Evolutionary conservation across 495 filamentous ascomycete genomes (phyloP).

Genomic region (Beverwykella pulmonaria): DNA sequence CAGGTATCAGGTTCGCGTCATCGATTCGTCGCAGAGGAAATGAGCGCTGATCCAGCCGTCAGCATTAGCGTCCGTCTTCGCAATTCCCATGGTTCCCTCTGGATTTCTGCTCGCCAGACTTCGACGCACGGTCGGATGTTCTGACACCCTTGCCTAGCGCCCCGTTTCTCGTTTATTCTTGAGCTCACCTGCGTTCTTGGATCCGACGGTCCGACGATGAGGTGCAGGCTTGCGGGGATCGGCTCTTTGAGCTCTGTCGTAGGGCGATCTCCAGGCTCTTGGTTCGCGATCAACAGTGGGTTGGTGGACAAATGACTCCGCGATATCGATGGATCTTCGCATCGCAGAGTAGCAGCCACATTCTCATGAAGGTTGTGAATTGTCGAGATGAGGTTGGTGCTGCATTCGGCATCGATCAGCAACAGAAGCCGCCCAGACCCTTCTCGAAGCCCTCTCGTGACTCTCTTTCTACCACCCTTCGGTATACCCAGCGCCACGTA

Average conservation of each 20-base stretch:
- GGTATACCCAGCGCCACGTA: constrained; percentile 16
- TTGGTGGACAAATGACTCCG: constrained; percentile 1
- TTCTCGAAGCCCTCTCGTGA: constrained; percentile 14
- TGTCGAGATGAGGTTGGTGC: not conserved
- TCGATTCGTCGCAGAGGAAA: constrained; percentile 8
- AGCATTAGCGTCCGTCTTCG: not conserved
- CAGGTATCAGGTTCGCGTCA: not conserved
- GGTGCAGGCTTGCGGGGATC: constrained; percentile 35
- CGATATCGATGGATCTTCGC: constrained; percentile 8
- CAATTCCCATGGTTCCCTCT: constrained; percentile 1
- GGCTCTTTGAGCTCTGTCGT: constrained; percentile 17
- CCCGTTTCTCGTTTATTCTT: constrained; percentile 5
- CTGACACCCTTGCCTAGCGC: constrained; percentile 19
- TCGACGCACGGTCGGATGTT: constrained; percentile 20
- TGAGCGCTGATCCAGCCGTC: not conserved
- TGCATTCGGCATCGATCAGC: constrained; percentile 5
- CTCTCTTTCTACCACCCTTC: not conserved
- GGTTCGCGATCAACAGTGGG: not conserved
- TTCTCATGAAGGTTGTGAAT: constrained; percentile 1
- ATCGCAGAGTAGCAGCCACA: not conserved
- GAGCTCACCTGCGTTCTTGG: not conserved
- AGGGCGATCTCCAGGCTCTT: constrained; percentile 17
- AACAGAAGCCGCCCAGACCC: constrained; percentile 5
- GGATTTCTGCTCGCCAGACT: constrained; percentile 14
- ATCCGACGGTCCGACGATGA: constrained; percentile 34